phyloP scores from a whole-genome alignment of 129 eudicot genomes.

The Logfia minima region DNA sequence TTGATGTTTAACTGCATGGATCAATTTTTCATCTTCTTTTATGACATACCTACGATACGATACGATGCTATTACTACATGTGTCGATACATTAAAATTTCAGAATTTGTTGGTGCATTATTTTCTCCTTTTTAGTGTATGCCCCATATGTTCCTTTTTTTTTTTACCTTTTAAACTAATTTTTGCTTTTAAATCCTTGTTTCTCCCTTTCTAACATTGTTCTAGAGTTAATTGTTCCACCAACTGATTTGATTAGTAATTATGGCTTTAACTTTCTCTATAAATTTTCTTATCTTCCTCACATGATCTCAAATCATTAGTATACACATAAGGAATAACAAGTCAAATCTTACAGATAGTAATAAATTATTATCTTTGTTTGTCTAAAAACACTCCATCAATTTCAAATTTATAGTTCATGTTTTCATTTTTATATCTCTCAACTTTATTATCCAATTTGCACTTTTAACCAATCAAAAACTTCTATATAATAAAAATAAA shows the following conservation, averaged over 20 bases:
- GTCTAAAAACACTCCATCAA: too few relatives aligned
- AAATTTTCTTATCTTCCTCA: constrained; percentile 15
- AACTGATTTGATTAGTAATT: constrained; percentile 33
- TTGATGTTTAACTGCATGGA: neutral
- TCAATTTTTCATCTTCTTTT: neutral
- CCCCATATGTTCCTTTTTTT: neutral
- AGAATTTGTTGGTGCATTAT: neutral
- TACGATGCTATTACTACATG: neutral
- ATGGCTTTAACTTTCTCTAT: constrained; percentile 27
- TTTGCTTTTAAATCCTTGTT: constrained; percentile 3
- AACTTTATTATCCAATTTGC: too few relatives aligned
- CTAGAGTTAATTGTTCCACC: constrained; percentile 25
- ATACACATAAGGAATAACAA: constrained; percentile 6
- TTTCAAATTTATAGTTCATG: too few relatives aligned
- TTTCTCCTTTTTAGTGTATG: constrained; percentile 11
- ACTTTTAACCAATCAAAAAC: too few relatives aligned
- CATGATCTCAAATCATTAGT: constrained; percentile 23
- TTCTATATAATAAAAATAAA: too few relatives aligned
- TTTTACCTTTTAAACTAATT: neutral
- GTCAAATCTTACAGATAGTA: neutral
- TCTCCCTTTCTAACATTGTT: neutral
- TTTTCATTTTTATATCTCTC: too few relatives aligned
- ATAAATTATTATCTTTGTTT: too few relatives aligned
- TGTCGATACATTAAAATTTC: neutral
- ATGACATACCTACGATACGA: neutral